Conservation (phyloP, 2,329 filamentous ascomycete genomes). For the Penicillium vulpinum region DNA sequence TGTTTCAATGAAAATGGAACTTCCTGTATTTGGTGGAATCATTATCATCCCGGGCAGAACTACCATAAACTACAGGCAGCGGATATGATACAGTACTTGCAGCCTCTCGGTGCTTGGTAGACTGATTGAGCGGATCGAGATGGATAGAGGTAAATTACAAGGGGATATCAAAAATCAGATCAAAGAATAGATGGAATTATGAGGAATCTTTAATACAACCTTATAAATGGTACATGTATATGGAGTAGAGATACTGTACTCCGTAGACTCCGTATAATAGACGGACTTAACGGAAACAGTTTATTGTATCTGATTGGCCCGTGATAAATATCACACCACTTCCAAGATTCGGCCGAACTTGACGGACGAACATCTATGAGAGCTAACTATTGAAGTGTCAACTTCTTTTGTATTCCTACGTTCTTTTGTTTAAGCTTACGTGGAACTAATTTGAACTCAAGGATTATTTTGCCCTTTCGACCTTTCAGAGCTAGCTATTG, state of each 20-base stretch:
- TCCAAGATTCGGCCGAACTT: slow-evolving; percentile 26
- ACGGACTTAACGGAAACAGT: background rate
- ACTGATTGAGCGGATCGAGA: background rate
- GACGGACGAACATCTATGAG: slow-evolving; percentile 20
- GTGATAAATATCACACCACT: background rate
- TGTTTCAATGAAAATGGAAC: slow-evolving; percentile 32
- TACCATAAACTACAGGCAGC: slow-evolving; percentile 31
- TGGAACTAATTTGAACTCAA: background rate
- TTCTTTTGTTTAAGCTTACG: background rate
- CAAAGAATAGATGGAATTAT: background rate
- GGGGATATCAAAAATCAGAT: background rate
- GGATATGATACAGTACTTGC: slow-evolving; percentile 22
- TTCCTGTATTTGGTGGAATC: slow-evolving; percentile 36
- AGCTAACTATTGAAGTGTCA: background rate
- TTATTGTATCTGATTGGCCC: background rate
- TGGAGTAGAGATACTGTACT: too few species aligned
- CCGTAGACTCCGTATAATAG: background rate
- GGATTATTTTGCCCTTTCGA: background rate
- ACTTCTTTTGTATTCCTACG: background rate
- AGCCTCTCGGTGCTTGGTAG: background rate
- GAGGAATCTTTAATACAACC: background rate
- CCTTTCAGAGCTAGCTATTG: background rate
- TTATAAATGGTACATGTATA: background rate
- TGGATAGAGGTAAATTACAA: background rate
- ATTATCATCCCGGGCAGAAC: slow-evolving; percentile 33